These are phyloP conservation scores for Saccharum spontaneum DNA, from an alignment of 176 grass and related monocot species.

Conservation along the genomic window DNA sequence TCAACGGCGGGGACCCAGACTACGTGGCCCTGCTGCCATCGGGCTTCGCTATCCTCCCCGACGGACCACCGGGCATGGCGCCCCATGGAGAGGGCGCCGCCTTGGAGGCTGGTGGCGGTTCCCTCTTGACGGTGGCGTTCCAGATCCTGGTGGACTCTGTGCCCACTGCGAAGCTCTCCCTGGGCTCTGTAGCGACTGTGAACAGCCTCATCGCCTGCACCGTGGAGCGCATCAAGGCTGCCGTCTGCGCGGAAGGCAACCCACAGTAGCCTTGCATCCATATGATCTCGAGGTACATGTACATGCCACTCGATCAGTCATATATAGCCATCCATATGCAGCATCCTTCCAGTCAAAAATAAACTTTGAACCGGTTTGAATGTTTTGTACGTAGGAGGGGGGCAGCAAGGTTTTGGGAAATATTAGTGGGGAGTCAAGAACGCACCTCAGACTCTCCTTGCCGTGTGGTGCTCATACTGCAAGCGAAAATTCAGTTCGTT, in stretches of 20 bases:
- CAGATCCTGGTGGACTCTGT: constrained; percentile 92
- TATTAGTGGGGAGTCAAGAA: constrained; percentile 80
- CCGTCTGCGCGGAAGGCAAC: constrained; percentile 66
- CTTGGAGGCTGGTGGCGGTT: constrained; percentile 37
- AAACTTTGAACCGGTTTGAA: background rate
- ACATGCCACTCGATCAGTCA: background rate
- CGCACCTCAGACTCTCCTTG: constrained; percentile 94
- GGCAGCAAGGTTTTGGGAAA: constrained; percentile 42
- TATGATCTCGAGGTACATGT: constrained; percentile 11
- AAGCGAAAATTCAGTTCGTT: background rate
- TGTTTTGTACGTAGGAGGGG: constrained; percentile 10
- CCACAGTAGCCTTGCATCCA: constrained; percentile 28
- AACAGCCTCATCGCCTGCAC: constrained; percentile 95
- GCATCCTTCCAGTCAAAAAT: background rate
- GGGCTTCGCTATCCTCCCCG: constrained; percentile 84
- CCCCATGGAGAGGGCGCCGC: background rate
- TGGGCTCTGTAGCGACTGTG: constrained; percentile 86
- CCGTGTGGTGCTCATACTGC: constrained; percentile 69
- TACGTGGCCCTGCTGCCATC: constrained; percentile 90
- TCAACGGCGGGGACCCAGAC: constrained; percentile 90
- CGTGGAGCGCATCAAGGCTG: constrained; percentile 83
- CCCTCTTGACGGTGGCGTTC: constrained; percentile 89
- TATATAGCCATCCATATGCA: background rate
- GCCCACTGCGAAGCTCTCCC: constrained; percentile 84
- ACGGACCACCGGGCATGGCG: constrained; percentile 37